Percentiles rank a stretch among this genome's conserved stretches.
Conservation (phyloP, 305 asterid genomes). For the Fraxinus floribunda region DNA sequence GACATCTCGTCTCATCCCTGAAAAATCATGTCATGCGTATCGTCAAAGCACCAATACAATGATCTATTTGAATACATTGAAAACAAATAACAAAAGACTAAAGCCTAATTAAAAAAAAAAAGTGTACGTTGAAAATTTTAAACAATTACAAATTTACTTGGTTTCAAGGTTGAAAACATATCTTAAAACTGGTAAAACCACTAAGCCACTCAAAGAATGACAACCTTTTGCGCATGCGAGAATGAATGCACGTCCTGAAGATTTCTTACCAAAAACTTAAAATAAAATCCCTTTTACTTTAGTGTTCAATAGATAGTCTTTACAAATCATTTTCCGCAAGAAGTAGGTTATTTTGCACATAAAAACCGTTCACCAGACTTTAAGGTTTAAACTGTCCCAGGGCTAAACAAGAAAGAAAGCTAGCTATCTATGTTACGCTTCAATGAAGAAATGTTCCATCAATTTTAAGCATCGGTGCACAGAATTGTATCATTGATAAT, state of each 20-base stretch:
- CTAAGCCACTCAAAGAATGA: neutral
- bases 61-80: neutral
- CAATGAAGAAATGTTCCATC: neutral
- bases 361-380: neutral
- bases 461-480: neutral
- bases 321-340: neutral
- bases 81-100: neutral
- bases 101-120: neutral
- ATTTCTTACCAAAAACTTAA: neutral
- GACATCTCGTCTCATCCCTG: slow-evolving; percentile 84
- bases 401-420: neutral
- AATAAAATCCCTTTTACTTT: neutral
- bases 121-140: neutral
- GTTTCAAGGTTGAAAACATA: neutral
- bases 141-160: neutral
- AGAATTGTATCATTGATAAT: neutral
- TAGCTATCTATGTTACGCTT: neutral
- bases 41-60: neutral
- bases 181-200: neutral
- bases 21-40: slow-evolving; percentile 7
- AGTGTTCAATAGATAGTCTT: neutral
- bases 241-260: neutral
- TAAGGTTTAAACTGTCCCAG: neutral
- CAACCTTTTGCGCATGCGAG: neutral
- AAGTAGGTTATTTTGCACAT: neutral